Conservation (phyloP, 2,329 filamentous ascomycete species). For the Ploettnerulaceae sp. region DNA sequence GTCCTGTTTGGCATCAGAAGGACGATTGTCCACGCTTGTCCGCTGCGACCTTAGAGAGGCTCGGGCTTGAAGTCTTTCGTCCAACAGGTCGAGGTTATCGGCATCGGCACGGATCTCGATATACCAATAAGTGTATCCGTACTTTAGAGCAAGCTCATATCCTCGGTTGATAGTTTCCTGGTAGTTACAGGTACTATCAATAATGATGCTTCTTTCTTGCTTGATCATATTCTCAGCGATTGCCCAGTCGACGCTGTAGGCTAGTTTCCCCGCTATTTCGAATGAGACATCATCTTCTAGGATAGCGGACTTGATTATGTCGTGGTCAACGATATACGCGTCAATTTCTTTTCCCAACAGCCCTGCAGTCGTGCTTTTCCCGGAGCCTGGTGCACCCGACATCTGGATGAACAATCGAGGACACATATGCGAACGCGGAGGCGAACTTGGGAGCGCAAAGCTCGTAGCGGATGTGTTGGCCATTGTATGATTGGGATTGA, state of each 20-base stretch:
- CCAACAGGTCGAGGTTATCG: no score
- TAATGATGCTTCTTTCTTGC: slow-evolving; percentile 35
- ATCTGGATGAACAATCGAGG: slow-evolving; percentile 37
- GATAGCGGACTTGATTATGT: slow-evolving; percentile 35
- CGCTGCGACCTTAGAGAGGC: no score
- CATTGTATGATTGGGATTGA: no score
- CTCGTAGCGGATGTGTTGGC: no score
- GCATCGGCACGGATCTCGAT: no score
- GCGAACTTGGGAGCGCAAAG: no score
- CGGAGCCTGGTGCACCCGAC: slow-evolving; percentile 38
- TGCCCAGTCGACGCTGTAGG: slow-evolving; percentile 36
- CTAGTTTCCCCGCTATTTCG: slow-evolving; percentile 30
- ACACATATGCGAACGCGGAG: no score
- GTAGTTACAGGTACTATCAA: slow-evolving; percentile 39
- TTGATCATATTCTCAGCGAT: slow-evolving; percentile 35
- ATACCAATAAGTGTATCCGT: slow-evolving; percentile 30
- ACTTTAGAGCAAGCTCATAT: slow-evolving; percentile 27
- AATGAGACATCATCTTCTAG: slow-evolving; percentile 33
- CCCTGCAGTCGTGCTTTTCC: slow-evolving; percentile 37
- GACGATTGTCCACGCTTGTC: no score
- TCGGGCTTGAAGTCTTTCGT: no score
- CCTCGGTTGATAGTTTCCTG: slow-evolving; percentile 33
- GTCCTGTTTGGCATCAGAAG: no score
- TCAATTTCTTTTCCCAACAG: slow-evolving; percentile 29
- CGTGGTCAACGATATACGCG: slow-evolving; percentile 36